These are phyloP conservation scores for Cladosporium velox DNA, from an alignment of 2,329 filamentous ascomycete genomes.

Conservation along the genomic window DNA sequence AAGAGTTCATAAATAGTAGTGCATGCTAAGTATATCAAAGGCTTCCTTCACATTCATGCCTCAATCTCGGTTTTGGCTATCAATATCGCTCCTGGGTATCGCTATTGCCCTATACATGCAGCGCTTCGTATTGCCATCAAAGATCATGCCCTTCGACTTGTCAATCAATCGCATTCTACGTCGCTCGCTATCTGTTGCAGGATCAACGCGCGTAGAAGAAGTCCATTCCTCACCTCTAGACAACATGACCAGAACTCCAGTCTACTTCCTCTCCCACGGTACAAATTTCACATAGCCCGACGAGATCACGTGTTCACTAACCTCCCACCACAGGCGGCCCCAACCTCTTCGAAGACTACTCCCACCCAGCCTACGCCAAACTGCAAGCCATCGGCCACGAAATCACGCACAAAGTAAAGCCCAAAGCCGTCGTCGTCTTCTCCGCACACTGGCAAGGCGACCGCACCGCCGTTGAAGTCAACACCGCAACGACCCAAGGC, in stretches of 20 bases:
- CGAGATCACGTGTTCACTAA: neutral
- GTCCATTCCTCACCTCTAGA: neutral
- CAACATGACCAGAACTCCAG: constrained; percentile 44
- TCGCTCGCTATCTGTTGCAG: neutral
- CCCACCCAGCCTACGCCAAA: constrained; percentile 67
- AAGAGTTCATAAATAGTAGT: neutral
- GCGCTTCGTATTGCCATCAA: neutral
- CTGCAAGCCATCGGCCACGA: constrained; percentile 67
- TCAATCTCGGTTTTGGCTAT: neutral
- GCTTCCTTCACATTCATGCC: neutral
- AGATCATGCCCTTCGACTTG: neutral
- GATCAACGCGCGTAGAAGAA: neutral
- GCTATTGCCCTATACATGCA: neutral
- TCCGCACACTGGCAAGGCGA: constrained; percentile 74
- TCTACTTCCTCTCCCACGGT: constrained; percentile 54
- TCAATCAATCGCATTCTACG: neutral
- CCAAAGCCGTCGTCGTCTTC: constrained; percentile 72
- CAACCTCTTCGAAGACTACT: constrained; percentile 66
- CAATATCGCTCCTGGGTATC: neutral
- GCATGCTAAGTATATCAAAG: neutral
- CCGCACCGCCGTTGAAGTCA: constrained; percentile 61
- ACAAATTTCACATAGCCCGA: constrained; percentile 14
- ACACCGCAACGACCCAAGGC: constrained; percentile 63
- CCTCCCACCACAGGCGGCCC: constrained; percentile 51
- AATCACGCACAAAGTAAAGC: constrained; percentile 69